Evolutionary conservation across 352 stramenopile genomes (phyloP), one percentile per base, ranked within the genome.

Genomic region (Pythium phragmiticola): DNA sequence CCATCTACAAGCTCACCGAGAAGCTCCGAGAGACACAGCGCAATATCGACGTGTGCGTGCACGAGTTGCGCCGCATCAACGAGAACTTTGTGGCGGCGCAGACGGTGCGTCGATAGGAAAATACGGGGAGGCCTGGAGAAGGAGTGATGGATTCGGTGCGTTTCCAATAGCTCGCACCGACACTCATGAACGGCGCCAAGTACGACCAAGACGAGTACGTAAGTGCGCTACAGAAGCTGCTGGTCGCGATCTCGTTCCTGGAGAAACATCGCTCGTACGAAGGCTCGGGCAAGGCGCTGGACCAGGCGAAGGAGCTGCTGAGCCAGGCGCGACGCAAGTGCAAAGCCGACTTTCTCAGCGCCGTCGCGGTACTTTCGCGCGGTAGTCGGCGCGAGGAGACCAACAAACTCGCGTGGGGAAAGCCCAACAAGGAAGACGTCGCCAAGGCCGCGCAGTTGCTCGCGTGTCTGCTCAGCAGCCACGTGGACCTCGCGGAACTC

Each of bases 1-100:
- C 84, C 26, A 84, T 94, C 62, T 94, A 94, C 72, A 89, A 87
- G 52, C 81, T 94, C 68, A 94, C 85, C 0, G 82, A 91, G 64
- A 80, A 83, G 65, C 76, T 94, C 19, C 79, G 82, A 60, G 80
- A 80, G 62, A 92, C 82, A 17, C 85, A 94, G 62, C 86, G 87
- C 68, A 94, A 92, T 54, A 94, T 94, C 33, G 85, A 94, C 49
- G 57, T 89, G 9, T 91, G 83, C 45, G 84, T 94, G 21, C 74
- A 79, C 33, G 80, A 91, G 65, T 63, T 94, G 56, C 76, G 71
- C 3, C 72, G 74, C 47, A 82, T 94, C 55, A 81, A 91, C 56
- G 73, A 89, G 53, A 91, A 90, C 56, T 92, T 94, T 57, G 66
- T 87, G 41, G 80, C 74, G 2, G 77, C 83, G 11, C 80, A 89